Evolutionary conservation across 106 monocot species (phyloP).

Genomic region (Phalaenopsis aphrodite): DNA sequence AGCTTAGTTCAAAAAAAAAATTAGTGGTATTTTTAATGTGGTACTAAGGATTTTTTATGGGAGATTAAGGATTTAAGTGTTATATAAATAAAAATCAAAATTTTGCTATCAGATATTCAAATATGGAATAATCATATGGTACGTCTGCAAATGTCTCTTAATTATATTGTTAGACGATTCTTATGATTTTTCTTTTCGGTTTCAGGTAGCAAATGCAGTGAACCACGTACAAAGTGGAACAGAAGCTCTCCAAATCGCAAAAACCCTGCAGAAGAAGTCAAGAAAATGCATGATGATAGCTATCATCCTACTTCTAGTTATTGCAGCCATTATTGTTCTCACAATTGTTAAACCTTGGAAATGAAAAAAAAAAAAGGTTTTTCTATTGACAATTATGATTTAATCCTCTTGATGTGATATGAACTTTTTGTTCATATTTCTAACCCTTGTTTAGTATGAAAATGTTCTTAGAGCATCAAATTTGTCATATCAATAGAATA

Average conservation of each 20-base stretch:
- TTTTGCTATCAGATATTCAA: too few relatives aligned
- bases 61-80: too few relatives aligned
- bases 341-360: conserved; percentile 43
- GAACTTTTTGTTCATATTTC: too few relatives aligned
- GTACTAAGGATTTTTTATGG: too few relatives aligned
- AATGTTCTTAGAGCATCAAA: too few relatives aligned
- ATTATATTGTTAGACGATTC: neutral
- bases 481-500: too few relatives aligned
- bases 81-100: too few relatives aligned
- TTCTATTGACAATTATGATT: too few relatives aligned
- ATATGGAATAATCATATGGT: too few relatives aligned
- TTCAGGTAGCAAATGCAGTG: conserved; percentile 42
- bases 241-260: conserved; percentile 31
- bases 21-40: too few relatives aligned
- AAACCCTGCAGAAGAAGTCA: conserved; percentile 42
- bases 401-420: too few relatives aligned
- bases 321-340: conserved; percentile 30
- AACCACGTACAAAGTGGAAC: conserved; percentile 41
- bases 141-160: neutral
- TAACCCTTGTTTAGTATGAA: too few relatives aligned
- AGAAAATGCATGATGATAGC: conserved; percentile 50
- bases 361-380: neutral
- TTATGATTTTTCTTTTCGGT: neutral
- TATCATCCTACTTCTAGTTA: conserved; percentile 28
- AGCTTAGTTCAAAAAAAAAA: neutral